A percentile compares a stretch with the other conserved stretches of the same genome.
Evolutionary conservation across 169 alveolate genomes (phyloP).

Genomic region (Cryptosporidium ryanae): DNA sequence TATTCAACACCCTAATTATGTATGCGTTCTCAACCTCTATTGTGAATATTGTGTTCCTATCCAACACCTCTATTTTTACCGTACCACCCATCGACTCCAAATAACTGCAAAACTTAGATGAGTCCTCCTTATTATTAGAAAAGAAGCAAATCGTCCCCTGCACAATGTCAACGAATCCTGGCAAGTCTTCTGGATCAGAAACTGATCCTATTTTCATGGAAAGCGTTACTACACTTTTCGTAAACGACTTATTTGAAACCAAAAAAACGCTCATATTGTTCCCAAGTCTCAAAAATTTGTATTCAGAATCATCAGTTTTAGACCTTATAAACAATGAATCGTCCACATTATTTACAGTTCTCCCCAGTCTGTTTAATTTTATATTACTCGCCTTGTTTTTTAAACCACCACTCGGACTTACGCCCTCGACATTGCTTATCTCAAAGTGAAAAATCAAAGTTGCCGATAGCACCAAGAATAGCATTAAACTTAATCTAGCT

Average conservation of each 20-base stretch:
- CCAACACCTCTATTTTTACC: neutral
- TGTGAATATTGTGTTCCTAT: neutral
- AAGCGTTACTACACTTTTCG: neutral
- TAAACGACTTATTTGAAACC: conserved; percentile 11
- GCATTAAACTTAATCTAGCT: too few relatives aligned
- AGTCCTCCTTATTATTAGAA: neutral
- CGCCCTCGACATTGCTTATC: too few relatives aligned
- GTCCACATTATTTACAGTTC: neutral
- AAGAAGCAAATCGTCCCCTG: conserved; percentile 7
- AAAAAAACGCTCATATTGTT: conserved; percentile 30
- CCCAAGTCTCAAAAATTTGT: conserved; percentile 17
- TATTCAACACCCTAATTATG: conserved; percentile 16
- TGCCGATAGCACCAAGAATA: too few relatives aligned
- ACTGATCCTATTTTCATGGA: conserved; percentile 11
- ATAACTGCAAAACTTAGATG: neutral
- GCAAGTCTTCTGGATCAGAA: conserved; percentile 46
- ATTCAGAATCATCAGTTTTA: neutral
- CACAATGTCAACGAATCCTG: conserved; percentile 13
- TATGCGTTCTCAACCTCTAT: neutral
- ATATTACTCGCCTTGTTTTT: too few relatives aligned
- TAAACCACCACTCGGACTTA: too few relatives aligned
- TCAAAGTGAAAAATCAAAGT: too few relatives aligned
- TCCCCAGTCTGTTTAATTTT: too few relatives aligned
- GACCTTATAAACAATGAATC: conserved; percentile 24
- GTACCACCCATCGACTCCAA: neutral